These are phyloP conservation scores for Cyberlindnera veronae DNA, from an alignment of 805 yeast genomes.

Conservation along the genomic window DNA sequence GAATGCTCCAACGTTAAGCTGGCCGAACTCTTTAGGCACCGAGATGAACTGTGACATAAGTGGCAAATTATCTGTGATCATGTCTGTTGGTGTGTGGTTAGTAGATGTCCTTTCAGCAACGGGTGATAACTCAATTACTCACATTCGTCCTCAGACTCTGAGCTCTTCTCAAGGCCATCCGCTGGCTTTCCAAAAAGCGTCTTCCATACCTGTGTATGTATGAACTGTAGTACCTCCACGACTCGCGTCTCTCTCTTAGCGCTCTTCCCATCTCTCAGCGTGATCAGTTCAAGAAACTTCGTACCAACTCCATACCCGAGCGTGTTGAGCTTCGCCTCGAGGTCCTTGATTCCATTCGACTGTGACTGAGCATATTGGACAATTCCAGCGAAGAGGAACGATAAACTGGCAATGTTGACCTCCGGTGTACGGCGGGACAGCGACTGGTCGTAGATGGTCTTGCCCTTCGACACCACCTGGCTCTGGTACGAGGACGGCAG, in stretches of 20 bases:
- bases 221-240: constrained; percentile 67
- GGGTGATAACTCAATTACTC: constrained; percentile 9
- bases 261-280: constrained; percentile 62
- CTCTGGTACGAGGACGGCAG: constrained; percentile 25
- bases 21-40: constrained; percentile 75
- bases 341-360: constrained; percentile 65
- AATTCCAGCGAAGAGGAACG: constrained; percentile 67
- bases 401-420: constrained; percentile 61
- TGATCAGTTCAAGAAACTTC: constrained; percentile 63
- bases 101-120: background rate
- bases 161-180: constrained; percentile 71
- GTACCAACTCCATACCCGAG: constrained; percentile 79
- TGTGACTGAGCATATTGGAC: constrained; percentile 61
- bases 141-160: constrained; percentile 57
- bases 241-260: constrained; percentile 65
- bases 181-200: constrained; percentile 69
- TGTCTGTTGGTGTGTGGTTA: constrained; percentile 10
- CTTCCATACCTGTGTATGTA: constrained; percentile 72
- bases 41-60: constrained; percentile 67
- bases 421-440: constrained; percentile 63
- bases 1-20: constrained; percentile 76
- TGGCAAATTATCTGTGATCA: constrained; percentile 70
- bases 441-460: constrained; percentile 61
- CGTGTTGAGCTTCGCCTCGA: constrained; percentile 59
- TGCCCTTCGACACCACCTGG: constrained; percentile 12